These are phyloP conservation scores for Trichophyton benhamiae DNA, from an alignment of 2,329 filamentous ascomycete genomes.

Conservation along the genomic window DNA sequence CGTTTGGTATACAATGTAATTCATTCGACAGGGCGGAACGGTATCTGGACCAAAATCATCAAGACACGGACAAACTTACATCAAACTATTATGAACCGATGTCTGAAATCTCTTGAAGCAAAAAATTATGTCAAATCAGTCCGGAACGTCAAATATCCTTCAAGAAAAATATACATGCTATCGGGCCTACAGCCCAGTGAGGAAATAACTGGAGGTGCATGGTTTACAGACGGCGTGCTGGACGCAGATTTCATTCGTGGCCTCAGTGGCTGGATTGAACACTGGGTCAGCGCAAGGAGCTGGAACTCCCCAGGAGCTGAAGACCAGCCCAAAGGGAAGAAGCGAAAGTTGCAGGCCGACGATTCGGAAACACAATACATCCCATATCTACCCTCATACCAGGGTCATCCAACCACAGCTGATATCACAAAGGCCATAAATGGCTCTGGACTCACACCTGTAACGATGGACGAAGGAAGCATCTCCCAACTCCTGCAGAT, in stretches of 20 bases:
- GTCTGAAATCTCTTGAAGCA: slow-evolving; percentile 69
- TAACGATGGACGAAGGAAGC: slow-evolving; percentile 57
- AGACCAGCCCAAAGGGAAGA: slow-evolving; percentile 29
- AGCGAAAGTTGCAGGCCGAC: slow-evolving; percentile 25
- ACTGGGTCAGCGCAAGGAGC: slow-evolving; percentile 58
- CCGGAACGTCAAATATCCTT: slow-evolving; percentile 81
- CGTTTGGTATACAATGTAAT: slow-evolving; percentile 79
- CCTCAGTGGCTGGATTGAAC: slow-evolving; percentile 60
- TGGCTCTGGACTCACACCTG: slow-evolving; percentile 55
- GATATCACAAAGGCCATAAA: slow-evolving; percentile 67
- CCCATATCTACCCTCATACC: slow-evolving; percentile 53
- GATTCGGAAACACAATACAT: slow-evolving; percentile 27
- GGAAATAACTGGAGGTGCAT: slow-evolving; percentile 82
- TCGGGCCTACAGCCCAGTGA: slow-evolving; percentile 72
- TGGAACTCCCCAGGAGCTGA: slow-evolving; percentile 46
- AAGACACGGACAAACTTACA: slow-evolving; percentile 70
- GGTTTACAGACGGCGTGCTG: slow-evolving; percentile 84
- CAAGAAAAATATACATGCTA: slow-evolving; percentile 94
- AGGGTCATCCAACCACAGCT: slow-evolving; percentile 65
- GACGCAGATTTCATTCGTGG: slow-evolving; percentile 79
- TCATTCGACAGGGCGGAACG: slow-evolving; percentile 70
- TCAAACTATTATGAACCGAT: slow-evolving; percentile 67
- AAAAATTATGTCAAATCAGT: slow-evolving; percentile 78
- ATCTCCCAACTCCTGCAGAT: slow-evolving; percentile 79
- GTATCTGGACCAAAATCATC: slow-evolving; percentile 83